Conservation (phyloP, 2,329 filamentous ascomycete genomes). For the Talaromyces sp. region DNA sequence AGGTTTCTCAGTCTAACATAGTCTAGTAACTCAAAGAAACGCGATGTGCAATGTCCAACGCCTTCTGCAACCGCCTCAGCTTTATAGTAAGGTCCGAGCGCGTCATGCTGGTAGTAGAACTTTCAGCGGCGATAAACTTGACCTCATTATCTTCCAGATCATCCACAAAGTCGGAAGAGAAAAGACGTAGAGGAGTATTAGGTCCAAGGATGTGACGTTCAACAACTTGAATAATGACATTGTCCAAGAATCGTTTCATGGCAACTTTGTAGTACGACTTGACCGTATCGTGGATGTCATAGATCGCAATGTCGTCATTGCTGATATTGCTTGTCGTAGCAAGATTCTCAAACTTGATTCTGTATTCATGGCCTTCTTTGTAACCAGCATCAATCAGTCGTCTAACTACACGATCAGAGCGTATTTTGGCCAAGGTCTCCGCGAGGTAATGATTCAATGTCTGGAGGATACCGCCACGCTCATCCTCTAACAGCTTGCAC, state of each 20-base stretch:
- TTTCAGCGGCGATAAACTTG: constrained; percentile 58
- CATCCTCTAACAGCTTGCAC: constrained; percentile 51
- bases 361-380: background rate
- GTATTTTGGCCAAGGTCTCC: constrained; percentile 33
- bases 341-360: constrained; percentile 13
- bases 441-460: constrained; percentile 55
- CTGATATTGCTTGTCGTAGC: constrained; percentile 25
- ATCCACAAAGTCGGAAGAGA: constrained; percentile 53
- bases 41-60: background rate
- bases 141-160: constrained; percentile 50
- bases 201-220: constrained; percentile 53
- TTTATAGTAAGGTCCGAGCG: background rate
- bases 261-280: constrained; percentile 61
- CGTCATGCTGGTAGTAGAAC: constrained; percentile 29
- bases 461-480: constrained; percentile 44
- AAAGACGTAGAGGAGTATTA: constrained; percentile 51
- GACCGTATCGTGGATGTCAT: constrained; percentile 61
- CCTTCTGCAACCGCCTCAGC: background rate
- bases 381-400: constrained; percentile 14
- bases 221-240: constrained; percentile 56
- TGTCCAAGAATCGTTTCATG: constrained; percentile 61
- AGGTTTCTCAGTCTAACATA: background rate
- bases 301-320: constrained; percentile 41
- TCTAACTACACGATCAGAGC: constrained; percentile 19
- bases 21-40: background rate